These are phyloP conservation scores for Galeopsis tetrahit DNA, from an alignment of 257 asterid species.

Conservation along the genomic window DNA sequence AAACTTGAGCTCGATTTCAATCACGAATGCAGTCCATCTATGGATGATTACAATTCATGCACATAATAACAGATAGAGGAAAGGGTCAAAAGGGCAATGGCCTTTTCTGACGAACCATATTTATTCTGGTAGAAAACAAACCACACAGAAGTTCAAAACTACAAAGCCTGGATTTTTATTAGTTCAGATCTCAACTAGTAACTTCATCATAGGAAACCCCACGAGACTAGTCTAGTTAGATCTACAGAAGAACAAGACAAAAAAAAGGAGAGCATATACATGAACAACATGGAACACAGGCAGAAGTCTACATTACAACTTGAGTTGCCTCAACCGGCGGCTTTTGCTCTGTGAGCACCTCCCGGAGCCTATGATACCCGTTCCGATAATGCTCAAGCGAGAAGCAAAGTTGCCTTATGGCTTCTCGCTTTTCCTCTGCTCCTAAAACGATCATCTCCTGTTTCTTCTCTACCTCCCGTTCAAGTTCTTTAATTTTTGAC, in stretches of 20 bases:
- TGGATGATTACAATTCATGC: background rate
- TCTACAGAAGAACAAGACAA: background rate
- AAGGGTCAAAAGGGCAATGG: background rate
- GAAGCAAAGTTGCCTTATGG: conserved; percentile 86
- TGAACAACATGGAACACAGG: background rate
- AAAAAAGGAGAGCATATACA: background rate
- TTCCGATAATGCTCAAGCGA: conserved; percentile 80
- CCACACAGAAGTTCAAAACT: background rate
- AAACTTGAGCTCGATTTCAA: no score
- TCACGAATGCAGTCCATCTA: background rate
- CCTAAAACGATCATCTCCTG: conserved; percentile 57
- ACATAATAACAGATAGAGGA: background rate
- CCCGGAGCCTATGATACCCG: conserved; percentile 70
- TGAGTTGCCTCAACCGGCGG: conserved; percentile 56
- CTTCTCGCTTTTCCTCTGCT: conserved; percentile 88
- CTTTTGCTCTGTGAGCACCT: conserved; percentile 54
- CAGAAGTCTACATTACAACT: background rate
- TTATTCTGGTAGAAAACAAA: background rate
- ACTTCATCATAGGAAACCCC: background rate
- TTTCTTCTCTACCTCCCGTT: conserved; percentile 60
- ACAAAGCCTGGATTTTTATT: conserved; percentile 6
- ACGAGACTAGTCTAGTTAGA: conserved; percentile 6
- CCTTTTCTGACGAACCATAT: background rate
- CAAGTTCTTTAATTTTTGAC: conserved; percentile 57
- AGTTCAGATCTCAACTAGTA: background rate